These are phyloP conservation scores for Puccinia horiana DNA, from an alignment of 1,284 basidiomycete species.

Conservation along the genomic window DNA sequence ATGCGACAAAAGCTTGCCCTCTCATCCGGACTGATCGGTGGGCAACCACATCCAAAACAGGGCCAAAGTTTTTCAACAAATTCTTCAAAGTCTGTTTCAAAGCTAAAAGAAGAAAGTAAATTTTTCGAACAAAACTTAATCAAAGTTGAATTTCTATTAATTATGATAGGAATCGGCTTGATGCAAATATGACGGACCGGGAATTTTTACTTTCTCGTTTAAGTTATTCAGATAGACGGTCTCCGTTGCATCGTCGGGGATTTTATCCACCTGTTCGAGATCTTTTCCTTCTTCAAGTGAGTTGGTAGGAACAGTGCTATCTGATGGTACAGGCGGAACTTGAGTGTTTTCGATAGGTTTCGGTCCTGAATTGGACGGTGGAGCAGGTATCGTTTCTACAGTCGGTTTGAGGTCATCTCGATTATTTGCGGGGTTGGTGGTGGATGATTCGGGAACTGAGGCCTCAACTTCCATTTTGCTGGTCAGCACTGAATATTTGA, in stretches of 20 bases:
- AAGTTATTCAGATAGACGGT: conserved; percentile 96
- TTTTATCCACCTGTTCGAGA: conserved; percentile 51
- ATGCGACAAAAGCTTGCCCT: conserved; percentile 95
- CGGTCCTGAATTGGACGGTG: background rate
- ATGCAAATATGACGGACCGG: conserved; percentile 63
- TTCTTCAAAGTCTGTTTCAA: conserved; percentile 83
- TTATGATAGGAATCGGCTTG: background rate
- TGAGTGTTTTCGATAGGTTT: background rate
- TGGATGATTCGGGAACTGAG: too few relatives aligned
- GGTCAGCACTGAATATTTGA: too few relatives aligned
- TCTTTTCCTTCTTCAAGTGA: conserved; percentile 20
- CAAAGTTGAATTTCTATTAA: background rate
- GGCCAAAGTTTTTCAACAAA: conserved; percentile 89
- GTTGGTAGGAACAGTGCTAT: background rate
- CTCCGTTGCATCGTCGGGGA: conserved; percentile 66
- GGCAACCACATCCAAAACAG: conserved; percentile 86
- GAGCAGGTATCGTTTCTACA: background rate
- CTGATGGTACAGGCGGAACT: background rate
- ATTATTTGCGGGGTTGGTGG: too few relatives aligned
- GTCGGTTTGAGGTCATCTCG: too few relatives aligned
- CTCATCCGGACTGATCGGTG: conserved; percentile 93
- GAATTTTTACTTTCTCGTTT: conserved; percentile 91
- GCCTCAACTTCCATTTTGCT: too few relatives aligned
- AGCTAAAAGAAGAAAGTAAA: conserved; percentile 62
- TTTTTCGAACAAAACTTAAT: conserved; percentile 26